Percentiles rank a stretch among this genome's conserved stretches.
Conservation (phyloP, 2,329 filamentous ascomycete genomes). For the Ampelomyces quisqualis region DNA sequence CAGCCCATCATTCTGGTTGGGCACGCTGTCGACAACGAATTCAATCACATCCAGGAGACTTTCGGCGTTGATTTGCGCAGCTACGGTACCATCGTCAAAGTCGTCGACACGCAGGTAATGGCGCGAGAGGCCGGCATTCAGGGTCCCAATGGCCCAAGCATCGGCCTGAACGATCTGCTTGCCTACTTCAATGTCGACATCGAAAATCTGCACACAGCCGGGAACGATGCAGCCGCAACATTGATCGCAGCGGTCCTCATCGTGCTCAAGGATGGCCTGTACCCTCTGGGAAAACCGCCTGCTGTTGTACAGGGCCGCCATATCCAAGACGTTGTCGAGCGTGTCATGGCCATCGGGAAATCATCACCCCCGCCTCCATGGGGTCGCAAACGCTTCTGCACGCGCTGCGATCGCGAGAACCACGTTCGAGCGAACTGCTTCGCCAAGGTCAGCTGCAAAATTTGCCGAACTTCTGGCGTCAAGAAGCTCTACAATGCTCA, state of each 20-base stretch:
- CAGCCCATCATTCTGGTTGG: conserved; percentile 23
- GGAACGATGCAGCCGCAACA: conserved; percentile 16
- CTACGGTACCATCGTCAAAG: conserved; percentile 17
- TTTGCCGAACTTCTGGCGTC: conserved; percentile 4
- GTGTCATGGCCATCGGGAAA: conserved; percentile 2
- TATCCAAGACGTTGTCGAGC: conserved; percentile 5
- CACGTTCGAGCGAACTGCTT: conserved; percentile 7
- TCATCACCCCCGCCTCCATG: conserved; percentile 6
- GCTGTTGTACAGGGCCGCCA: neutral
- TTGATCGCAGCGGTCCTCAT: conserved; percentile 18
- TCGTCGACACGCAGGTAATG: conserved; percentile 22
- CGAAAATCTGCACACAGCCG: conserved; percentile 15
- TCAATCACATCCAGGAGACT: conserved; percentile 9
- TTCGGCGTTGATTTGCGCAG: conserved; percentile 12
- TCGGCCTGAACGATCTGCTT: conserved; percentile 13
- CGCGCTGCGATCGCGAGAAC: conserved; percentile 11
- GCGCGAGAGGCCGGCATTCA: conserved; percentile 10
- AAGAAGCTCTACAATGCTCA: neutral
- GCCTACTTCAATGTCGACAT: conserved; percentile 12
- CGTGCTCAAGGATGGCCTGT: conserved; percentile 6
- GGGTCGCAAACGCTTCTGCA: conserved; percentile 8
- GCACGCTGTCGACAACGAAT: conserved; percentile 15
- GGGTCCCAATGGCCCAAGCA: conserved; percentile 6
- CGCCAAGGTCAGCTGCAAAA: conserved; percentile 5
- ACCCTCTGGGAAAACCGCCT: conserved; percentile 3